Evolutionary conservation across 345 rosid genomes (phyloP), one percentile per base, ranked within the genome.

Genomic region (Hypericum androsaemum): DNA sequence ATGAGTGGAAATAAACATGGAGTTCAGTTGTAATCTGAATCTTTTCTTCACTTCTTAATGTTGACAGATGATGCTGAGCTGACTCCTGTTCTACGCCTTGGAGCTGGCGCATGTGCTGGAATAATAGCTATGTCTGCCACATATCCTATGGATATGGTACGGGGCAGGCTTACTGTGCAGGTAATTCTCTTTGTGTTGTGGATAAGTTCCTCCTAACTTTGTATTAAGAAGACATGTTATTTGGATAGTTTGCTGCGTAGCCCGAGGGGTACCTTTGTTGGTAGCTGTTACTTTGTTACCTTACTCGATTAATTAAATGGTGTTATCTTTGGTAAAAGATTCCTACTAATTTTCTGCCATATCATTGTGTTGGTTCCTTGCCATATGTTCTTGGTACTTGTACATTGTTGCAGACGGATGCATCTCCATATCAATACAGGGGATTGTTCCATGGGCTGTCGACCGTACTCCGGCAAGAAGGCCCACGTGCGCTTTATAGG

Each of bases 61-160:
- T 59, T 52, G 74, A 54, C 84, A 88, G 99, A 81, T 48, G 88
- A 81, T 57, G 96, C 94, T 28, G 80, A 82, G 57, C 88, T 88
- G 42, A 84, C 88, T 68, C 94, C 96, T 53, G n/a, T 88, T 57
- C 51, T 88, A 66, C 89, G 96, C 39, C 96, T 88, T 49, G 94
- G 88, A 59, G 96, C 89, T 70, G 94, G 96, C 59, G 94, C 96
- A 40, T 74, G 79, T 77, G 96, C 96, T 62, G 96, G 96, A 63
- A 82, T 88, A 47, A 88, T 88, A 56, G 96, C 94, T 65, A 88
- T 88, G 96, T 84, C 96, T 37, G 89, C 94, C 5, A 84, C 94
- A 56, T 88, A 88, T 60, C 94, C 96, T 3, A 78, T 88, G 89
- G 96, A 84, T 58, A 53, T 88, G 89, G 94, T 88, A 39, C 83